Evolutionary conservation across 192 early-diverging fungal species (phyloP), one percentile per base, ranked within the genome.

Genomic region (Backusella westeae): DNA sequence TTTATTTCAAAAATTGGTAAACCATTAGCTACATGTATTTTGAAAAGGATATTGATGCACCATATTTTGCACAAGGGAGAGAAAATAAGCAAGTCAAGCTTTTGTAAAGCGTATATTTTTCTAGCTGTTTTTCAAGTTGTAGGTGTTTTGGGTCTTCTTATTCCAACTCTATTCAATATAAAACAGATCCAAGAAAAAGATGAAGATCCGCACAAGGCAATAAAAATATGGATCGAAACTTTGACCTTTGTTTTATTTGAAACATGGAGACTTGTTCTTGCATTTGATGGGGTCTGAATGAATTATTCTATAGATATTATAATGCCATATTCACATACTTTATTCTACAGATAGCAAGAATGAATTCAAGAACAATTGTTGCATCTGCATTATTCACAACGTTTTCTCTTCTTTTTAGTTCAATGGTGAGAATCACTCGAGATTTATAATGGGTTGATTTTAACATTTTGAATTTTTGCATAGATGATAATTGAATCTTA

Each of bases 401-500:
- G 56, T 63, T 63, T 29, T 63, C 56, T 14, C 56, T 63, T 63
- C 23, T 63, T 23, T 63, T 63, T 26, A 63, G 56, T 63, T 63
- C 56, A 26, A 63, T 63, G 56, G 56, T 63, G 0, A 23, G 52
- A 21, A 21, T 44, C 19, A 56, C 8, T 56, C 9, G 8, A 56
- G 21, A 21, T 23, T 10, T 26, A 1, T 3, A 21, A 39, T 39
- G 42, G 3, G 15, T 4, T 3, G 4, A 44, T 63, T 32, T 29
- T 63, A 63, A 63, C 21, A 12, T 29, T 63, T 63, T 5, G 9
- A 26, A 9, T 17, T 44, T 44, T 15, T 56, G 17, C 1, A 53
- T 26, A 63, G 56, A 63, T 63, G 56, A 63, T 63, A 12, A 63
- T 63, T 63, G 56, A 63, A 63, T 63, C 56, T 63, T 63, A 63